Evolutionary conservation across 345 rosid genomes (phyloP).

Genomic region (Gossypioides kirkii): DNA sequence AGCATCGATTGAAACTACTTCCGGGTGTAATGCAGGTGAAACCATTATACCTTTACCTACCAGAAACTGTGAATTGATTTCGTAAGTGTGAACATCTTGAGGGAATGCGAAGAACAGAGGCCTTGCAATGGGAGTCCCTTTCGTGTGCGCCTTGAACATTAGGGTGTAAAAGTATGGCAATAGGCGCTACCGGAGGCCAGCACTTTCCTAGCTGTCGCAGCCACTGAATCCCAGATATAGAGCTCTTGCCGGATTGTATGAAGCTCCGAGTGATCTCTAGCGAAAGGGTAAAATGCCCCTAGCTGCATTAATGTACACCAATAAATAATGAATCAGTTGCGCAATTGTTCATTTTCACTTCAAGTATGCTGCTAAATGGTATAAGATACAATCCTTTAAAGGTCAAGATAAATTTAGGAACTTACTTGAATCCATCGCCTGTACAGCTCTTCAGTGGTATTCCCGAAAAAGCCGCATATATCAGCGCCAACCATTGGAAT

Average conservation of each 20-base stretch:
- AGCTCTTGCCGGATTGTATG: slow-evolving; percentile 49
- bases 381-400: background rate
- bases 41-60: slow-evolving; percentile 57
- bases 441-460: slow-evolving; percentile 70
- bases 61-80: slow-evolving; percentile 47
- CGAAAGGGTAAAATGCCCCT: slow-evolving; percentile 78
- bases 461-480: slow-evolving; percentile 22
- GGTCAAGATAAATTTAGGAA: background rate
- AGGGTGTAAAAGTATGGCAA: slow-evolving; percentile 70
- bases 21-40: slow-evolving; percentile 45
- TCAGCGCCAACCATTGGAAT: slow-evolving; percentile 67
- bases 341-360: background rate
- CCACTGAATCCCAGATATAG: slow-evolving; percentile 73
- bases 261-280: slow-evolving; percentile 58
- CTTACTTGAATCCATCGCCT: slow-evolving; percentile 73
- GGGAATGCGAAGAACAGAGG: slow-evolving; percentile 78
- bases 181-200: slow-evolving; percentile 57
- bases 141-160: slow-evolving; percentile 53
- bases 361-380: too few relatives aligned
- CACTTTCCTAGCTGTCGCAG: slow-evolving; percentile 56
- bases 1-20: slow-evolving; percentile 34
- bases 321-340: background rate
- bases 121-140: slow-evolving; percentile 64
- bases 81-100: slow-evolving; percentile 44
- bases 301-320: slow-evolving; percentile 35